Base-by-base conservation (phyloP, 2,329 filamentous ascomycete genomes). In the Alternaria angustiovoidea region DNA sequence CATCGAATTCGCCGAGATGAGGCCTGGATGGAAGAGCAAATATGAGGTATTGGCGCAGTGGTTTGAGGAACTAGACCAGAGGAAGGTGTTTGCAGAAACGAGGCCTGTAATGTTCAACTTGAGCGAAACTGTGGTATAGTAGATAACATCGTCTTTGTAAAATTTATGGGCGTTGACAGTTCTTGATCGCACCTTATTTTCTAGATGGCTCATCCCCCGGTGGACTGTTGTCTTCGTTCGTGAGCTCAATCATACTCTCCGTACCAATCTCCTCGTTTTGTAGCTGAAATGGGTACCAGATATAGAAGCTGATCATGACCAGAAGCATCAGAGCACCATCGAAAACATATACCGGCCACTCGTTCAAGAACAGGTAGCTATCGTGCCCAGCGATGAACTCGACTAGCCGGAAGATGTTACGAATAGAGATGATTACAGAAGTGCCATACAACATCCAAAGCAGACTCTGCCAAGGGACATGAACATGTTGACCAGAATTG, bases 291-390 rank as follows among this genome's bases (percentile, higher is more conserved):
- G 54, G 57, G 43, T 61, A 63, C 57, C 61, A 63, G 5, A 63
- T 36, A 22, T 51, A 61, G 36, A 56, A 68, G 7, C 59, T 41
- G 3, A 41, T 38, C 56, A 66, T 58, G 7, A 59, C 57, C 14
- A 64, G 20, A 12, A 57, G 48, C 82, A 84, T 84, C 1, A 83
- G 81, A 12, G 82, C 57, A 1, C 78, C 77, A 62, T 86, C 83
- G 18, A 85, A 80, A 3, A 82, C 79, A 69, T 83, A 85, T 49
- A 85, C 80, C 4, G 81, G 76, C 80, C 83, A 85, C 64, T 86
- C 83, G 20, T 81, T 78, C 2, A 67, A 76, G 57, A 84, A 82
- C 0, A 81, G 74, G 64, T 85, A 85, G 2, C 83, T 80, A 3
- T 81, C 72, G 44, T 63, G 59, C 24, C 57, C 61, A 41, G 59